Evolutionary conservation across 2,329 filamentous ascomycete genomes (phyloP).

Genomic region (Xylaria sp.): DNA sequence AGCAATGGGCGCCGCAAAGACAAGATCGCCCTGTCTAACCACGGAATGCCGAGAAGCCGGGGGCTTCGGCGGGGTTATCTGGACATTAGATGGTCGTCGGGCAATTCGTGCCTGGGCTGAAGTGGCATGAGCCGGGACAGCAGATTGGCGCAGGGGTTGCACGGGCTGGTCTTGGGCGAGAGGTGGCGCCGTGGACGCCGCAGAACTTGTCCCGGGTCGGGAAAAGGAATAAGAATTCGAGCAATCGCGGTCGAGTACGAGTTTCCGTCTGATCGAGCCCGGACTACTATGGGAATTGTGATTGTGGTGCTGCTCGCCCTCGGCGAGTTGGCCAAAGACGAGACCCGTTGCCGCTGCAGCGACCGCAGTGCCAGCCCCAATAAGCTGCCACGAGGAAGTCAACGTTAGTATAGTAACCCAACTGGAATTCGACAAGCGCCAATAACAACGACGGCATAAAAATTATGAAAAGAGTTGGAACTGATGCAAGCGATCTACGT

Average conservation of each 20-base stretch:
- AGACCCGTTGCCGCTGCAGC: constrained; percentile 69
- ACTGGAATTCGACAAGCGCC: constrained; percentile 16
- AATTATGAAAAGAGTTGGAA: background rate
- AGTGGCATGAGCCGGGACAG: constrained; percentile 32
- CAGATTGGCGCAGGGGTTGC: constrained; percentile 41
- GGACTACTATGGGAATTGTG: constrained; percentile 48
- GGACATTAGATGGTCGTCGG: constrained; percentile 47
- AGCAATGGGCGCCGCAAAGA: constrained; percentile 44
- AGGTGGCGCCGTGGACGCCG: constrained; percentile 47
- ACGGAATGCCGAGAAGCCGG: constrained; percentile 57
- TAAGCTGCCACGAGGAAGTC: constrained; percentile 57
- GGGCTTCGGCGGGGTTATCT: constrained; percentile 55
- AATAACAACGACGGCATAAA: constrained; percentile 8
- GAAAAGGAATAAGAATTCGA: constrained; percentile 47
- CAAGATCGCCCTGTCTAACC: constrained; percentile 47
- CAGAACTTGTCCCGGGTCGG: constrained; percentile 56
- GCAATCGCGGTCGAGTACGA: constrained; percentile 50
- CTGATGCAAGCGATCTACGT: background rate
- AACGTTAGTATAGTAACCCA: constrained; percentile 39
- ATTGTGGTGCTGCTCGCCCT: constrained; percentile 46
- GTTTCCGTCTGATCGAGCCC: constrained; percentile 49
- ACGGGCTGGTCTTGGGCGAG: constrained; percentile 52
- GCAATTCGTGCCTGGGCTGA: constrained; percentile 46
- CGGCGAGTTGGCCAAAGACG: constrained; percentile 66
- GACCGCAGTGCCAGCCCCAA: constrained; percentile 70